phyloP scores from a whole-genome alignment of 768 basidiomycete genomes.

The Hygrophorus pudorinus region DNA sequence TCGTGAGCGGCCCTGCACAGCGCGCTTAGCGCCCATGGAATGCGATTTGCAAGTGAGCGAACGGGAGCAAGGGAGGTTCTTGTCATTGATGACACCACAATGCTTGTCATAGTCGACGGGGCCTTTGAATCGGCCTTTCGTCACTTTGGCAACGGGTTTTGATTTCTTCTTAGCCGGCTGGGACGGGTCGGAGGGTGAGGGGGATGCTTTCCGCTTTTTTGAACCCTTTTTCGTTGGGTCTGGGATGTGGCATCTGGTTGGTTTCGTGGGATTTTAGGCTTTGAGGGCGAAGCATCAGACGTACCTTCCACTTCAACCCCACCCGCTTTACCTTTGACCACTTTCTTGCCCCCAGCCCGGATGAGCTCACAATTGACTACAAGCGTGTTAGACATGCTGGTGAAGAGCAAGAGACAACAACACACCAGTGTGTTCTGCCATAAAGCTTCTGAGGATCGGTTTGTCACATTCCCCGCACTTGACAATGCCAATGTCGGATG shows the following conservation, averaged over 20 bases:
- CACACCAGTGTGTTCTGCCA: slow-evolving; percentile 69
- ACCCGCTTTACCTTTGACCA: slow-evolving; percentile 40
- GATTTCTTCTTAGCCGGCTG: slow-evolving; percentile 71
- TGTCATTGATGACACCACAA: slow-evolving; percentile 97
- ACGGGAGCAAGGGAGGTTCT: slow-evolving; percentile 83
- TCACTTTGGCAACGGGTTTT: slow-evolving; percentile 59
- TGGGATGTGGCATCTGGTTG: slow-evolving; percentile 1
- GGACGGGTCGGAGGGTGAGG: slow-evolving; percentile 50
- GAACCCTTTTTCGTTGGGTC: slow-evolving; percentile 36
- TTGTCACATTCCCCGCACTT: slow-evolving; percentile 78
- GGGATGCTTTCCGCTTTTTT: slow-evolving; percentile 81
- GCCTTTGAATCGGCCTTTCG: slow-evolving; percentile 72
- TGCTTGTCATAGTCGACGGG: slow-evolving; percentile 88
- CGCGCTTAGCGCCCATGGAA: slow-evolving; percentile 92
- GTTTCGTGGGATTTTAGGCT: neutral
- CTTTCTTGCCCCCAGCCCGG: slow-evolving; percentile 42
- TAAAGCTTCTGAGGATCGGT: slow-evolving; percentile 65
- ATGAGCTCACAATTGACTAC: slow-evolving; percentile 56
- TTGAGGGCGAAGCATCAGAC: slow-evolving; percentile 1
- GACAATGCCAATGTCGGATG: slow-evolving; percentile 51
- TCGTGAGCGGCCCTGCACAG: slow-evolving; percentile 78
- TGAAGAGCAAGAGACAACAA: slow-evolving; percentile 4
- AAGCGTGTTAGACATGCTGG: slow-evolving; percentile 6
- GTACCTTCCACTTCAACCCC: slow-evolving; percentile 35
- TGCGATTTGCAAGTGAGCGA: slow-evolving; percentile 98